Percentiles rank a stretch among this genome's conserved stretches.
Evolutionary conservation across 352 stramenopile species (phyloP).

Genomic region (Globisporangium rhizosaccharum): DNA sequence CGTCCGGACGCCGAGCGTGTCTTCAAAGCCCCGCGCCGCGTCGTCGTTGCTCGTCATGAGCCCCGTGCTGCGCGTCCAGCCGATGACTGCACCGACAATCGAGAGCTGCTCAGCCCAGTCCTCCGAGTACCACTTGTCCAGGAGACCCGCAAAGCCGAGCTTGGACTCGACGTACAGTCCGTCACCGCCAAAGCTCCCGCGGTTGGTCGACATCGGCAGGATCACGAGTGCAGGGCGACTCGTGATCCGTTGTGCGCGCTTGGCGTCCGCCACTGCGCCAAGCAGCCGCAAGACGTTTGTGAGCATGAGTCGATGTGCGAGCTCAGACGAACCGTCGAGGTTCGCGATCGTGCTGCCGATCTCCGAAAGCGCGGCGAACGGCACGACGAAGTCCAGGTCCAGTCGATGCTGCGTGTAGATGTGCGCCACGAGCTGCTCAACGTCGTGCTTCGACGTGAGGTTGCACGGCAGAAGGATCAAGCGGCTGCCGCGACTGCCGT

Average conservation of each 20-base stretch:
- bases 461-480: slow-evolving; percentile 85
- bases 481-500: slow-evolving; percentile 72
- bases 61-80: slow-evolving; percentile 82
- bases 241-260: slow-evolving; percentile 60
- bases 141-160: slow-evolving; percentile 78
- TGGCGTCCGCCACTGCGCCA: slow-evolving; percentile 68
- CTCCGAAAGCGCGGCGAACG: slow-evolving; percentile 84
- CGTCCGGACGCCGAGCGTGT: slow-evolving; percentile 68
- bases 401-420: slow-evolving; percentile 81
- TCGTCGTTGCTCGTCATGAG: slow-evolving; percentile 89
- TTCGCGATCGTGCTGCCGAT: slow-evolving; percentile 71
- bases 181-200: slow-evolving; percentile 82
- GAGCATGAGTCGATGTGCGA: slow-evolving; percentile 86
- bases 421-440: slow-evolving; percentile 61
- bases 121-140: slow-evolving; percentile 86
- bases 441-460: slow-evolving; percentile 76
- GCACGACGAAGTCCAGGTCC: slow-evolving; percentile 83
- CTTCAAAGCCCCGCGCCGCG: slow-evolving; percentile 71
- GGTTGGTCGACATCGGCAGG: slow-evolving; percentile 82
- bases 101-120: slow-evolving; percentile 84
- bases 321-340: slow-evolving; percentile 72
- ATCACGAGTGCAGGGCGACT: slow-evolving; percentile 76
- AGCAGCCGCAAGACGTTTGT: slow-evolving; percentile 84
- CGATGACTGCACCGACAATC: slow-evolving; percentile 80
- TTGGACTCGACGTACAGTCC: slow-evolving; percentile 88